phyloP scores from a whole-genome alignment of 192 early-diverging fungal genomes.

The Backusella circina region DNA sequence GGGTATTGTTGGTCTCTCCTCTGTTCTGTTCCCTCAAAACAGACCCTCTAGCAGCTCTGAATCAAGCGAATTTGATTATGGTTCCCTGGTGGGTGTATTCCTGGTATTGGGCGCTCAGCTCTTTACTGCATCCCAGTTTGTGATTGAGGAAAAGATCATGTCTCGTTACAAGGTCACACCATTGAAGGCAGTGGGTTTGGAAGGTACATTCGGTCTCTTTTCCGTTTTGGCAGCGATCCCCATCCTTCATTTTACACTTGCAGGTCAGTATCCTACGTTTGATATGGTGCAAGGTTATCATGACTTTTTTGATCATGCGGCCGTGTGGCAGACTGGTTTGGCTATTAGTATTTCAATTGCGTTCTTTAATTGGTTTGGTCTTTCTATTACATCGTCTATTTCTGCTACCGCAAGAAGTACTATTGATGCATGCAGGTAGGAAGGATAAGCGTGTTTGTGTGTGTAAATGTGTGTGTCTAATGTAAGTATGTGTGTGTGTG shows the following conservation, averaged over 20 bases:
- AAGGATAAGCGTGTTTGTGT: not conserved
- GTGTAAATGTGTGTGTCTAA: no score
- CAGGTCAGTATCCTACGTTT: slow-evolving; percentile 69
- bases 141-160: slow-evolving; percentile 94
- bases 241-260: slow-evolving; percentile 68
- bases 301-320: slow-evolving; percentile 60
- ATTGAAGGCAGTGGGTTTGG: slow-evolving; percentile 88
- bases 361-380: slow-evolving; percentile 96
- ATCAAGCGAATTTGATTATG: slow-evolving; percentile 38
- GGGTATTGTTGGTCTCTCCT: slow-evolving; percentile 81
- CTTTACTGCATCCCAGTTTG: slow-evolving; percentile 93
- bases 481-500: not conserved
- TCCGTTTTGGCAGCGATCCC: slow-evolving; percentile 69
- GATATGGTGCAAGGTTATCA: slow-evolving; percentile 72
- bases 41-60: slow-evolving; percentile 7
- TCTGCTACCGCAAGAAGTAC: slow-evolving; percentile 91
- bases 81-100: slow-evolving; percentile 70
- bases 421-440: slow-evolving; percentile 87
- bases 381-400: slow-evolving; percentile 82
- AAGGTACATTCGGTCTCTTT: slow-evolving; percentile 86
- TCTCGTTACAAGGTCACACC: slow-evolving; percentile 73
- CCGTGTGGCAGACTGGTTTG: slow-evolving; percentile 69
- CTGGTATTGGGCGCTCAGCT: slow-evolving; percentile 89
- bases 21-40: slow-evolving; percentile 35
- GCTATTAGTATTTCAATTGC: slow-evolving; percentile 89